Conservation (phyloP, 768 basidiomycete species). For the Mycena haematopus region DNA sequence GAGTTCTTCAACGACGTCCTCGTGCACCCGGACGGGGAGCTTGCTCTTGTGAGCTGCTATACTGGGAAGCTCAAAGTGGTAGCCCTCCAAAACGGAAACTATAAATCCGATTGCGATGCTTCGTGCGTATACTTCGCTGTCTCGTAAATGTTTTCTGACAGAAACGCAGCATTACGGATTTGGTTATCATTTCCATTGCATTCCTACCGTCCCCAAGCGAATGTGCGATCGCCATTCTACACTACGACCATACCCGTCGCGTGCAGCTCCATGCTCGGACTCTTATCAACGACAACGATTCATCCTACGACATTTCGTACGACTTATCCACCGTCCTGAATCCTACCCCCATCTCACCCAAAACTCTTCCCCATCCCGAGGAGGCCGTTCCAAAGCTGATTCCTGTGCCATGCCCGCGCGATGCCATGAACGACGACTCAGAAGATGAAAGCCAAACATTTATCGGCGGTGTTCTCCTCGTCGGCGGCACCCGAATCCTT, state of each 20-base stretch:
- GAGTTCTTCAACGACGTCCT: conserved; percentile 77
- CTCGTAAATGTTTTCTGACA: conserved; percentile 1
- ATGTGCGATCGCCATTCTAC: conserved; percentile 68
- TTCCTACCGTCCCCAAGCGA: conserved; percentile 60
- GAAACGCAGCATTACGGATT: conserved; percentile 14
- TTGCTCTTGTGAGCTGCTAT: conserved; percentile 72
- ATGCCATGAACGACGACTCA: conserved; percentile 31
- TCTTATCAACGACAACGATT: conserved; percentile 52
- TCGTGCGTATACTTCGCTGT: conserved; percentile 52
- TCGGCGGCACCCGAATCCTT: conserved; percentile 71
- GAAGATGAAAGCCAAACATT: conserved; percentile 42
- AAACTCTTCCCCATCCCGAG: conserved; percentile 50
- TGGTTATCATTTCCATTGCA: conserved; percentile 63
- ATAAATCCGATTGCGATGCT: conserved; percentile 64
- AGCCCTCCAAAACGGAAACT: conserved; percentile 58
- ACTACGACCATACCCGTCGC: conserved; percentile 65
- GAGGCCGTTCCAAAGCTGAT: conserved; percentile 50
- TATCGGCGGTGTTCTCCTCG: conserved; percentile 72
- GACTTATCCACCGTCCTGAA: conserved; percentile 55
- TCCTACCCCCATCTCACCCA: conserved; percentile 58
- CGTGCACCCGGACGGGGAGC: conserved; percentile 65
- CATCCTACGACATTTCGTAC: conserved; percentile 57
- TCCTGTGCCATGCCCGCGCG: conserved; percentile 44
- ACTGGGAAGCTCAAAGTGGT: conserved; percentile 74
- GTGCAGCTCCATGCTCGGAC: conserved; percentile 71